Evolutionary conservation across 768 basidiomycete species (phyloP), one percentile per base, ranked within the genome.

Genomic region (Suillus lakei): DNA sequence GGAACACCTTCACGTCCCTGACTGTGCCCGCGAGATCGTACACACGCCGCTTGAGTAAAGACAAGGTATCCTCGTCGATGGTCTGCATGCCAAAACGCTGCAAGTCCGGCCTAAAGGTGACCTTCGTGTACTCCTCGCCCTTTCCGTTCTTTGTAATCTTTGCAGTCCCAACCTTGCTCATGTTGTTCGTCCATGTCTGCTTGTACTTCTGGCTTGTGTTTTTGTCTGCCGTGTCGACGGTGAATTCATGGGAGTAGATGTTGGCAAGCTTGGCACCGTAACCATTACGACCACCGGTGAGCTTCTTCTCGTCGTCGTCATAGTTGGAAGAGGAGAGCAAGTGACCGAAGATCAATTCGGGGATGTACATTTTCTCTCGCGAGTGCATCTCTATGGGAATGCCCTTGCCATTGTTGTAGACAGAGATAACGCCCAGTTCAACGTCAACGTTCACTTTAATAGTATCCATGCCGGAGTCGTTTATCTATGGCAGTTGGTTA

Each of bases 241-340:
- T 95, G 79, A 99, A 99, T 76, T 97, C 92, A 67, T 86, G 90
- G 3, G 98, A 99, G 81, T 99, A 99, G 69, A 98, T 98, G 80
- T 99, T 99, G 61, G 98, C 92, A 48, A 99, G 85, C 76, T 99
- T 99, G 61, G 98, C 98, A 71, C 98, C 98, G 73, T 95, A 99
- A 73, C 98, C 98, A 72, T 99, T 99, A 73, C 98, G 89, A 77
- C 98, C 98, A 78, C 98, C 98, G 0, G 96, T 98, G 58, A 99
- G 85, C 80, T 98, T 98, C 86, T 96, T 98, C 82, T 99, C 96
- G 77, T 96, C 92, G 71, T 99, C 98, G 77, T 99, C 97, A 73
- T 97, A 99, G 82, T 99, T 99, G 53, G 95, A 97, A 13, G 91
- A 93, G 1, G 97, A 93, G 28, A 98, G 84, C 21, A 99, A 85